phyloP scores from a whole-genome alignment of 202 grass and related monocot species.

The Digitaria exilis region DNA sequence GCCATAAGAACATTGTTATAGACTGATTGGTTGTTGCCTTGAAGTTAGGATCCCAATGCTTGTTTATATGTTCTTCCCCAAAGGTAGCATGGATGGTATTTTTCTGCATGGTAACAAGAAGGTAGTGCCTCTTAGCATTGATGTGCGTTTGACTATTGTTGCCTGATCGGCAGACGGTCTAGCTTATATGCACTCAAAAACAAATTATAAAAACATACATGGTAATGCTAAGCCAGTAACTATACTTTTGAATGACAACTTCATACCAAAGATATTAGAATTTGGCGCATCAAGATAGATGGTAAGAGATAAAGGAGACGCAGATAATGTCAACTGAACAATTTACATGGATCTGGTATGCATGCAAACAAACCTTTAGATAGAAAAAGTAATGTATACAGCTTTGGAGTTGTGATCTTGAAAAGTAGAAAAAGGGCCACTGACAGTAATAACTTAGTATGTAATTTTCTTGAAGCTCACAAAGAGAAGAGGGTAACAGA shows the following conservation, averaged over 20 bases:
- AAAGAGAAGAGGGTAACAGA: background rate
- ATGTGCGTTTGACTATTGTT: slow-evolving; percentile 20
- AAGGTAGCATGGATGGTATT: background rate
- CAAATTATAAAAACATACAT: slow-evolving; percentile 27
- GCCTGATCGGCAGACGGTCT: slow-evolving; percentile 33
- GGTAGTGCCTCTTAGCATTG: background rate
- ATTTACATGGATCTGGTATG: slow-evolving; percentile 46
- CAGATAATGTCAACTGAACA: no score
- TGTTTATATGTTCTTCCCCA: no score
- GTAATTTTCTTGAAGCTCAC: background rate
- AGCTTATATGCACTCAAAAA: slow-evolving; percentile 45
- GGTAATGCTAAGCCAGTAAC: slow-evolving; percentile 55
- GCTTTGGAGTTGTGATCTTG: slow-evolving; percentile 47
- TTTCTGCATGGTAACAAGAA: background rate
- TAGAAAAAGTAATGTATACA: slow-evolving; percentile 49
- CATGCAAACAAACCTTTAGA: background rate
- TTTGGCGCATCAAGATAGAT: slow-evolving; percentile 46
- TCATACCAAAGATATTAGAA: slow-evolving; percentile 44
- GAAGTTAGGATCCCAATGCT: background rate
- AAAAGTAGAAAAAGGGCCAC: slow-evolving; percentile 38
- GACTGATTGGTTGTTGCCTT: background rate
- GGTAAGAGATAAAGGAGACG: background rate
- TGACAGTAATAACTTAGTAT: background rate
- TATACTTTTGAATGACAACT: slow-evolving; percentile 44
- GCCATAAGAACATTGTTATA: slow-evolving; percentile 36